Evolutionary conservation across 192 early-diverging fungal genomes (phyloP).

Genomic region (Podila minutissima): DNA sequence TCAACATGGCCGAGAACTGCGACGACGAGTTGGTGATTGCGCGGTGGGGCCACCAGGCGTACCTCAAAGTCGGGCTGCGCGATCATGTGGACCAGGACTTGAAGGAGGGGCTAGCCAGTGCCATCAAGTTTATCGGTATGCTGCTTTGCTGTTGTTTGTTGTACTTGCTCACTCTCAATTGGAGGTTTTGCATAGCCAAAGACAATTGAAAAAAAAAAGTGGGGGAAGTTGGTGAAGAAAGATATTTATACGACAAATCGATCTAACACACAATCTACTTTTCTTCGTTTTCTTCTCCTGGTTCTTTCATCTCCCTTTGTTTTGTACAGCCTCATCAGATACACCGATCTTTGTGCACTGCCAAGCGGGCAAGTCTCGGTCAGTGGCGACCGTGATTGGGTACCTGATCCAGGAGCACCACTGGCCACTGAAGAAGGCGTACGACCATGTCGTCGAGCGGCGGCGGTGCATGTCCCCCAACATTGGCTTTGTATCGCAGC

Average conservation of each 20-base stretch:
- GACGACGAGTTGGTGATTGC: conserved; percentile 53
- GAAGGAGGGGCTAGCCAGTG: conserved; percentile 67
- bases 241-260: no score
- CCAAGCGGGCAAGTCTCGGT: conserved; percentile 78
- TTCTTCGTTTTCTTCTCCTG: no score
- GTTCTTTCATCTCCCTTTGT: no score
- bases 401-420: conserved; percentile 69
- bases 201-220: no score
- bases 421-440: conserved; percentile 72
- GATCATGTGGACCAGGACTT: conserved; percentile 80
- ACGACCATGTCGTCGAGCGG: conserved; percentile 71
- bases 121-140: conserved; percentile 75
- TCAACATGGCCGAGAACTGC: conserved; percentile 83
- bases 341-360: conserved; percentile 78
- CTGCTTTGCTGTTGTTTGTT: conserved; percentile 1
- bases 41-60: conserved; percentile 37
- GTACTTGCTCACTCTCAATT: not conserved
- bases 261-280: no score
- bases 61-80: conserved; percentile 60
- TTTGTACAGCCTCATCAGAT: conserved; percentile 28
- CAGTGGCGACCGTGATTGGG: conserved; percentile 73
- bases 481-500: conserved; percentile 78
- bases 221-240: no score
- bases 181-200: not conserved
- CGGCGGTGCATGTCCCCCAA: conserved; percentile 78